Evolutionary conservation across 192 early-diverging fungal species (phyloP).

Genomic region (Coemansia sp.): DNA sequence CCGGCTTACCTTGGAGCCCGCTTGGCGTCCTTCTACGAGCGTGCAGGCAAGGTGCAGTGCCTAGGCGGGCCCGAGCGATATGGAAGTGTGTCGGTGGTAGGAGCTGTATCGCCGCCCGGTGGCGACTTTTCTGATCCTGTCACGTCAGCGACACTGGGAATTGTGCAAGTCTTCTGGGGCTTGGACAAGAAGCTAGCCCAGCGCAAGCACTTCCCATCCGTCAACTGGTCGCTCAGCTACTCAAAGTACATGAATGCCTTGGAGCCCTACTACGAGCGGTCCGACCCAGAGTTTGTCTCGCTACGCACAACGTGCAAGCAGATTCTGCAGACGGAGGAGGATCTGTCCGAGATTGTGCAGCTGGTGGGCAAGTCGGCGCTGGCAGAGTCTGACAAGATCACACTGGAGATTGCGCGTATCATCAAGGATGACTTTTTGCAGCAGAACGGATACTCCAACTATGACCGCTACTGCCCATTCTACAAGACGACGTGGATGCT

Average conservation of each 20-base stretch:
- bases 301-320: constrained; percentile 96
- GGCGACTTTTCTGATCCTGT: constrained; percentile 99
- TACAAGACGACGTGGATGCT: constrained; percentile 99
- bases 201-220: constrained; percentile 99
- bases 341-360: constrained; percentile 99
- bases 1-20: constrained; percentile 98
- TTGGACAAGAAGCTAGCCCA: constrained; percentile 99
- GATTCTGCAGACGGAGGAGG: constrained; percentile 98
- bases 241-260: constrained; percentile 98
- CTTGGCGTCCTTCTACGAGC: constrained; percentile 99
- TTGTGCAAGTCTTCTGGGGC: constrained; percentile 99
- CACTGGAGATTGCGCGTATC: constrained; percentile 94
- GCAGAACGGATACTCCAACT: constrained; percentile 98
- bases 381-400: constrained; percentile 98
- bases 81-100: constrained; percentile 96
- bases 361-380: constrained; percentile 95
- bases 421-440: constrained; percentile 99
- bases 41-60: constrained; percentile 97
- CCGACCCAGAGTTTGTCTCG: constrained; percentile 91
- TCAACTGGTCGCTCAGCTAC: constrained; percentile 98
- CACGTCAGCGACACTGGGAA: constrained; percentile 93
- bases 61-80: constrained; percentile 91
- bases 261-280: constrained; percentile 92
- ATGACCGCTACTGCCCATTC: constrained; percentile 99
- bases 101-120: constrained; percentile 99